phyloP scores from a whole-genome alignment of 179 eudicot species.

The Spergularia azorica region DNA sequence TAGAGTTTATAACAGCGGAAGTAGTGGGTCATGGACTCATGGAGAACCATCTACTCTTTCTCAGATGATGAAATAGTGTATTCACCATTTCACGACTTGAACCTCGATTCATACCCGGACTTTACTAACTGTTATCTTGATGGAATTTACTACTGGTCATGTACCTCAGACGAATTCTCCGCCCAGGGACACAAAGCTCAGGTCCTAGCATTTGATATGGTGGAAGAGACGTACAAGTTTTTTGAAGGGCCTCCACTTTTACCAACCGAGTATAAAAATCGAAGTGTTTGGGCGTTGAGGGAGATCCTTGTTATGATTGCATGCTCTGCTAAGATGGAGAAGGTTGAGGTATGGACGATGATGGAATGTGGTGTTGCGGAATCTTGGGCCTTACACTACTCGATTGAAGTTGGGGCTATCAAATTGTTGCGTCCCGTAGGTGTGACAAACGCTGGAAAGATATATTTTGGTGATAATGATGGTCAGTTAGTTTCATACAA shows the following conservation, averaged over 20 bases:
- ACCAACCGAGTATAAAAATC: background rate
- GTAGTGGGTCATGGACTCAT: background rate
- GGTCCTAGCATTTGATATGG: constrained; percentile 8
- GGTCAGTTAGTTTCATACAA: background rate
- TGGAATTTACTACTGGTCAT: constrained; percentile 7
- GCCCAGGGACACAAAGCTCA: background rate
- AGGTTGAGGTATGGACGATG: too few species aligned
- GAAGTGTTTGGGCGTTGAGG: background rate
- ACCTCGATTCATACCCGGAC: background rate
- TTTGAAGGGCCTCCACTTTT: constrained; percentile 1
- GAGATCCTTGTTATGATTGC: too few species aligned
- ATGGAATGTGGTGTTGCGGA: too few species aligned
- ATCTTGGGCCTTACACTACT: too few species aligned
- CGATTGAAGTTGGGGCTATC: too few species aligned
- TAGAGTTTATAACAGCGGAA: background rate
- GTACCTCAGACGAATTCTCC: background rate
- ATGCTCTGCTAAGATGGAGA: too few species aligned
- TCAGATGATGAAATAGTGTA: background rate
- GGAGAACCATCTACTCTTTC: constrained; percentile 6
- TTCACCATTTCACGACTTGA: too few species aligned
- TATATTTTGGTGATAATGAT: background rate
- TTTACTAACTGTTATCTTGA: background rate
- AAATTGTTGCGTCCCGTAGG: background rate
- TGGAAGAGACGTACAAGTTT: background rate
- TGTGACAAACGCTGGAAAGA: background rate